Evolutionary conservation across 768 basidiomycete genomes (phyloP).

Genomic region (Russula earlei): DNA sequence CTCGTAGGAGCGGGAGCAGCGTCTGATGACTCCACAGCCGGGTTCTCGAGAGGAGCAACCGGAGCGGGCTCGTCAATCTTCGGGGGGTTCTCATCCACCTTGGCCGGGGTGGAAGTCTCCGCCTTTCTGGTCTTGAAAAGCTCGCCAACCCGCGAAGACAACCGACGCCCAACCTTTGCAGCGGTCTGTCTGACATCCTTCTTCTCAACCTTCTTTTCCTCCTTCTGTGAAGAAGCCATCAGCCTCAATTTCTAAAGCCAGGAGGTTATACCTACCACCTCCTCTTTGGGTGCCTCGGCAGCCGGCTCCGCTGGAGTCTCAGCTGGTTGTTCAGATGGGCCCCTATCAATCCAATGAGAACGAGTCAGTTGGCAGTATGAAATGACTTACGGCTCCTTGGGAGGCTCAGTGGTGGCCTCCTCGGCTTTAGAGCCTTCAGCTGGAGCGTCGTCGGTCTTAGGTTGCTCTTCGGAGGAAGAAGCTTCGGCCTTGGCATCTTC

Average conservation of each 20-base stretch:
- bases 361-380: not conserved
- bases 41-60: constrained; percentile 78
- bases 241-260: not conserved
- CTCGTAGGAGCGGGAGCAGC: constrained; percentile 23
- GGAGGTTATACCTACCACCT: constrained; percentile 36
- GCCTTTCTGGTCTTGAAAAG: constrained; percentile 71
- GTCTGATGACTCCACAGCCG: constrained; percentile 36
- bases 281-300: constrained; percentile 48
- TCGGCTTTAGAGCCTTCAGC: constrained; percentile 50
- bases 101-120: constrained; percentile 49
- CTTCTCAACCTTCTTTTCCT: constrained; percentile 41
- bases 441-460: constrained; percentile 37
- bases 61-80: constrained; percentile 77
- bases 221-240: constrained; percentile 25
- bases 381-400: constrained; percentile 58
- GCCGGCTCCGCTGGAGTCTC: constrained; percentile 27
- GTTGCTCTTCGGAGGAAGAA: constrained; percentile 32
- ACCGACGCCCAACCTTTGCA: constrained; percentile 66
- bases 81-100: constrained; percentile 85
- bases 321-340: constrained; percentile 28
- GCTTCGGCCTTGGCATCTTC: constrained; percentile 47
- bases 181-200: constrained; percentile 31
- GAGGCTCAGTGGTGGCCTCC: constrained; percentile 33
- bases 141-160: constrained; percentile 74
- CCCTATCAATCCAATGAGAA: not conserved